Evolutionary conservation across 2,329 filamentous ascomycete species (phyloP).

Genomic region (Pseudogymnoascus sp.): DNA sequence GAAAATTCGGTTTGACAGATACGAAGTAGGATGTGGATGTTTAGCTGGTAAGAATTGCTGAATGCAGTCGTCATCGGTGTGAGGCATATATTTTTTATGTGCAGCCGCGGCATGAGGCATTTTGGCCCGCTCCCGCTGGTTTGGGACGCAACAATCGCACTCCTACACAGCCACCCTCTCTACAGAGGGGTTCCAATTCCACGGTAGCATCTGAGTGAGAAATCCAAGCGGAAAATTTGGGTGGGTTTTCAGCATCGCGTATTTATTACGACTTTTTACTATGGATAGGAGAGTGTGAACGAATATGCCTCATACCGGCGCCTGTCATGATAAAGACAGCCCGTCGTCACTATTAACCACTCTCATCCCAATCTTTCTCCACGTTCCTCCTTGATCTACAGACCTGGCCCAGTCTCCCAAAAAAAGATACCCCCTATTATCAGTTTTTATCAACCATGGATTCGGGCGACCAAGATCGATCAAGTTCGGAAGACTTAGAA

Average conservation of each 20-base stretch:
- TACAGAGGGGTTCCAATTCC: neutral
- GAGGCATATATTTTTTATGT: conserved; percentile 7
- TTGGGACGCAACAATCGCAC: neutral
- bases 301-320: neutral
- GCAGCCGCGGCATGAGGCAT: neutral
- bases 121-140: neutral
- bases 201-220: neutral
- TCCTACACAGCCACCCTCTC: neutral
- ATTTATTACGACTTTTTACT: neutral
- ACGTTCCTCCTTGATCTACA: neutral
- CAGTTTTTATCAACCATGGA: neutral
- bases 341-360: neutral
- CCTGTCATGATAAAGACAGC: neutral
- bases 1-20: neutral
- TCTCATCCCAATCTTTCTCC: neutral
- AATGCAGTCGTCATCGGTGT: conserved; percentile 10
- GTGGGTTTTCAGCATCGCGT: neutral
- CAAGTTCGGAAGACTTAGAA: conserved; percentile 9
- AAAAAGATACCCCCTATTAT: neutral
- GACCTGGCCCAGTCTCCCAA: neutral
- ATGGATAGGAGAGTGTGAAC: neutral
- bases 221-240: neutral
- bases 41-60: neutral
- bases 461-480: neutral
- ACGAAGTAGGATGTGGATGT: neutral